Evolutionary conservation across 257 asterid species (phyloP), one percentile per base, ranked within the genome.

Genomic region (Gentiana macrophylla): DNA sequence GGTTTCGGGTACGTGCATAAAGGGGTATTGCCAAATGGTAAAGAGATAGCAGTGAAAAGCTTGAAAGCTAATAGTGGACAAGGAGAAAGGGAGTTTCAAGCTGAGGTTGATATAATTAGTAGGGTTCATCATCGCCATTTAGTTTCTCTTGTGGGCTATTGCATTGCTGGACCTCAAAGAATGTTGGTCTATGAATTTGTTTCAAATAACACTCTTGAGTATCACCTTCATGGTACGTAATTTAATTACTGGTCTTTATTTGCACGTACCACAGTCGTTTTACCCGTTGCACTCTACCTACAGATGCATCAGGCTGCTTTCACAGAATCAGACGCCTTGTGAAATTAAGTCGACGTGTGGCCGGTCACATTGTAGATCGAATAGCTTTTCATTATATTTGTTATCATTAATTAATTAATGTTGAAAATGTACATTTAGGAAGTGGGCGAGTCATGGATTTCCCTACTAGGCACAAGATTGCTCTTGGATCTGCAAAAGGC

Each of bases 401-500:
- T 24, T 24, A 24, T 24, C 24, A 24, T 24, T 24, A 24, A 24
- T 41, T 41, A 41, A 41, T 41, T 41, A 41, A 41, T 41, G 9
- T 41, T 5, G 6, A 10, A 41, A 41, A 41, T 41, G 9, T 41
- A 41, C 9, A 12, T 38, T 48, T 61, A 86, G 97, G 87, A 64
- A n/a, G 61, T 35, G 84, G 77, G 63, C 66, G 77, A 12, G 55
- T 66, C 4, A 83, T 89, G 97, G 89, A 83, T 43, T 89, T 84
- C 82, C 67, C 79, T 7, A 73, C 89, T 1, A 78, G 97, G 65
- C 82, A 76, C 32, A 74, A 56, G 63, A 86, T 89, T 60, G 95
- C 95, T 62, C 33, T 89, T 33, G 97, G 97, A 53, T 47, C 97
- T 53, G 97, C 97, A 2, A 89, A 86, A 69, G 97, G 97, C 11